Percentiles rank a stretch among this genome's conserved stretches.
phyloP scores from a whole-genome alignment of 768 basidiomycete species.

The Boletus speciosus region DNA sequence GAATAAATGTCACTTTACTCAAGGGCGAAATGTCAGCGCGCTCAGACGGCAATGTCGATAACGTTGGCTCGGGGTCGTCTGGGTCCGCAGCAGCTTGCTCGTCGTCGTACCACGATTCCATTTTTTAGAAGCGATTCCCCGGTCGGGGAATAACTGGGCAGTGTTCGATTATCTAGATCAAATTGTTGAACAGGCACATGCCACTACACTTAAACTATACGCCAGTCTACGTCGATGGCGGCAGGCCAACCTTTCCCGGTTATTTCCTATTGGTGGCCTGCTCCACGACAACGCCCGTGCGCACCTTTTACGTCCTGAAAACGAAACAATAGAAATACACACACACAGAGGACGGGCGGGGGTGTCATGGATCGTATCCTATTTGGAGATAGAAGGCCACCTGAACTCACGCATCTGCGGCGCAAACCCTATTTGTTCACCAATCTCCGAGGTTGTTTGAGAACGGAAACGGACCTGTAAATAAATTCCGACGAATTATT shows the following conservation, averaged over 20 bases:
- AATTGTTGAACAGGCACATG: slow-evolving; percentile 1
- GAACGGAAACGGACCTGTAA: slow-evolving; percentile 12
- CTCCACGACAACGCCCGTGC: slow-evolving; percentile 4
- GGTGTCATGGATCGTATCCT: slow-evolving; percentile 12
- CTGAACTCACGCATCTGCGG: slow-evolving; percentile 15
- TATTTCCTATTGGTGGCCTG: slow-evolving; percentile 4
- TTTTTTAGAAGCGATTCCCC: slow-evolving; percentile 14
- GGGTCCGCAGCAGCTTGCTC: not conserved
- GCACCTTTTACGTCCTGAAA: slow-evolving; percentile 25
- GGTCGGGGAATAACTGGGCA: not conserved
- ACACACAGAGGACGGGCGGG: slow-evolving; percentile 1
- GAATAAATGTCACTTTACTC: not conserved
- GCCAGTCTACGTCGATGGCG: not conserved
- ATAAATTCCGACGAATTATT: slow-evolving; percentile 20
- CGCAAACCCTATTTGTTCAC: slow-evolving; percentile 19
- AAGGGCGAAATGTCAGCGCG: not conserved
- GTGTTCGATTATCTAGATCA: slow-evolving; percentile 8
- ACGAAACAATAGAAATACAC: not conserved
- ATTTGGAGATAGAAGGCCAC: slow-evolving; percentile 24
- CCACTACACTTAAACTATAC: not conserved
- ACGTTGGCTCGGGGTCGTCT: not conserved
- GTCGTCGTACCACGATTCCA: slow-evolving; percentile 9
- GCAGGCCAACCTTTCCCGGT: slow-evolving; percentile 1
- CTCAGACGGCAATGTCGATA: slow-evolving; percentile 25
- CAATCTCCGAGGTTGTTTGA: slow-evolving; percentile 26